Evolutionary conservation across 2,329 filamentous ascomycete species (phyloP).

Genomic region (Dendryphion nanum): DNA sequence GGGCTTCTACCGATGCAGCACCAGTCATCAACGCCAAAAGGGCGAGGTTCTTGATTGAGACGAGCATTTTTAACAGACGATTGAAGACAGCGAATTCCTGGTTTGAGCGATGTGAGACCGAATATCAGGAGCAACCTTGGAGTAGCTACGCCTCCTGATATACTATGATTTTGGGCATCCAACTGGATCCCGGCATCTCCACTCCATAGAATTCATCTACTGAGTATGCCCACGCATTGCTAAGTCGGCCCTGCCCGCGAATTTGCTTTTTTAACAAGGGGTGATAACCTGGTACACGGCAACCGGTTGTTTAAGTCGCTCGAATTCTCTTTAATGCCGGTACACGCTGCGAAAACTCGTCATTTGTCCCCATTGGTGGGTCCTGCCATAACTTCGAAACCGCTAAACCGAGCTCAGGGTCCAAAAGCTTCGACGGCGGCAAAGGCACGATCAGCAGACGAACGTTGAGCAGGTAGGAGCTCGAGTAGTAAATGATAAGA

Average conservation of each 20-base stretch:
- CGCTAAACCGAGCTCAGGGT: slow-evolving; percentile 1
- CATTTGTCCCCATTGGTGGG: slow-evolving; percentile 7
- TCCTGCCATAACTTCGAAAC: slow-evolving; percentile 5
- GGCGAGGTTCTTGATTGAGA: slow-evolving; percentile 28
- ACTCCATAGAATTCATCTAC: slow-evolving; percentile 8
- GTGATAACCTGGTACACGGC: slow-evolving; percentile 10
- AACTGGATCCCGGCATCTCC: slow-evolving; percentile 3
- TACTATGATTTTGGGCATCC: slow-evolving; percentile 5
- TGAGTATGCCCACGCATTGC: no score
- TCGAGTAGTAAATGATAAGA: slow-evolving; percentile 5
- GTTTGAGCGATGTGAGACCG: slow-evolving; percentile 4
- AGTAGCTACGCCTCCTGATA: background rate
- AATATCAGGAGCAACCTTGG: slow-evolving; percentile 1
- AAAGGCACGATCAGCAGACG: slow-evolving; percentile 7
- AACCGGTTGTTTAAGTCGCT: no score
- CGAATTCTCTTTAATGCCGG: no score
- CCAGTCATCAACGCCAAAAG: slow-evolving; percentile 26
- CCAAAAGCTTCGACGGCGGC: background rate
- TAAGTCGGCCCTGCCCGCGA: no score
- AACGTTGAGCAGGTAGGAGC: slow-evolving; percentile 8
- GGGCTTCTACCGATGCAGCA: slow-evolving; percentile 24
- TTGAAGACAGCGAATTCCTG: slow-evolving; percentile 1
- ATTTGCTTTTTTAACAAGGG: slow-evolving; percentile 3
- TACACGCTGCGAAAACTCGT: slow-evolving; percentile 8
- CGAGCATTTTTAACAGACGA: slow-evolving; percentile 20